phyloP scores from a whole-genome alignment of 805 yeast species.

The Candida nonsorbophila region DNA sequence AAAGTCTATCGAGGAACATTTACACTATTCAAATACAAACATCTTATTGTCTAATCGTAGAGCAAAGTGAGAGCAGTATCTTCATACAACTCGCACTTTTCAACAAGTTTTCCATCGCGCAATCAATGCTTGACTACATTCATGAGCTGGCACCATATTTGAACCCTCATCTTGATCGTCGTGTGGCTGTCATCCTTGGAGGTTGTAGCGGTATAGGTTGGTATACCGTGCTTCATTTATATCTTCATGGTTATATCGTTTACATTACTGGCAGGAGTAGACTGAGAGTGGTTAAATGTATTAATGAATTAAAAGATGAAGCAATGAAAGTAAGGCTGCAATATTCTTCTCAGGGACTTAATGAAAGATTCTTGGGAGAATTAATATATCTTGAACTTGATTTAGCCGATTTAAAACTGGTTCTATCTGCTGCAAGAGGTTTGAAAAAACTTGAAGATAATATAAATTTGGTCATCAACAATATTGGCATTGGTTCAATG shows the following conservation, averaged over 20 bases:
- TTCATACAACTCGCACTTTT: too few relatives aligned
- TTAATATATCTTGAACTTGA: conserved; percentile 34
- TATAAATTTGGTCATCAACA: conserved; percentile 62
- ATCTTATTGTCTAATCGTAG: too few relatives aligned
- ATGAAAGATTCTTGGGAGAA: conserved; percentile 27
- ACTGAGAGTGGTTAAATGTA: conserved; percentile 51
- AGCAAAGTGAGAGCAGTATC: too few relatives aligned
- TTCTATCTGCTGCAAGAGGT: conserved; percentile 38
- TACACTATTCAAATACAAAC: too few relatives aligned
- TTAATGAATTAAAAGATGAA: conserved; percentile 49
- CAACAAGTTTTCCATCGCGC: too few relatives aligned
- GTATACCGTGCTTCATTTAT: conserved; percentile 68
- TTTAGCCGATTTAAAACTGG: conserved; percentile 26
- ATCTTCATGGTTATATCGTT: conserved; percentile 71
- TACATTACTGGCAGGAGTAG: conserved; percentile 70
- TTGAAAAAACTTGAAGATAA: conserved; percentile 42
- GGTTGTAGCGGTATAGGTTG: conserved; percentile 82
- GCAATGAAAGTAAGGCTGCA: conserved; percentile 32
- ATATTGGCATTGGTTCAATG: conserved; percentile 79
- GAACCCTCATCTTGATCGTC: conserved; percentile 49
- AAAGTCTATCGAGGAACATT: too few relatives aligned
- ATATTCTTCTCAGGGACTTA: conserved; percentile 16
- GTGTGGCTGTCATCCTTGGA: conserved; percentile 72
- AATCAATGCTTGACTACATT: too few relatives aligned
- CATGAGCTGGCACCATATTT: conserved; percentile 55